Evolutionary conservation across 805 yeast genomes (phyloP).

Genomic region (Wickerhamomyces bisporus): DNA sequence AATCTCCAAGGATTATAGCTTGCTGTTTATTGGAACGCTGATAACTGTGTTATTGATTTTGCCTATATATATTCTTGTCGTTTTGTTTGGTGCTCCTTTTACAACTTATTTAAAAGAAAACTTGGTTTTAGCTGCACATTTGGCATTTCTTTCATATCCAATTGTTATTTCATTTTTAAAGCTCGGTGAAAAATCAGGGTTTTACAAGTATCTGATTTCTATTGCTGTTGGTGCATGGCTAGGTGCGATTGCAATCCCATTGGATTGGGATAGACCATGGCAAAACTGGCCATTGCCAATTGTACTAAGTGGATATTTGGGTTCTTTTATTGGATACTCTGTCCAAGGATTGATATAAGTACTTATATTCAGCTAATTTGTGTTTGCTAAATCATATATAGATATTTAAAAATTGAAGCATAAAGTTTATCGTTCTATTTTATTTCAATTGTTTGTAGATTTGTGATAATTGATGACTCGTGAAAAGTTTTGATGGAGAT

Average conservation of each 20-base stretch:
- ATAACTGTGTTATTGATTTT: conserved; percentile 17
- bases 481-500: conserved; percentile 5
- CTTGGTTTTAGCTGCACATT: conserved; percentile 52
- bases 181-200: conserved; percentile 30
- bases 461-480: conserved; percentile 9
- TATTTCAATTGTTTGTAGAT: conserved; percentile 12
- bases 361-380: no score
- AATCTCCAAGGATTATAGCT: neutral
- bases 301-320: conserved; percentile 69
- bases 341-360: conserved; percentile 30
- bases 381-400: no score
- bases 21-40: conserved; percentile 9
- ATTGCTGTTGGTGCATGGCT: conserved; percentile 74
- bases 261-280: conserved; percentile 98
- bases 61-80: conserved; percentile 32
- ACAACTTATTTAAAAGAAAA: conserved; percentile 49
- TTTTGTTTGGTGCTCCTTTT: conserved; percentile 81
- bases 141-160: conserved; percentile 52
- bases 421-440: no score
- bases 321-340: conserved; percentile 60
- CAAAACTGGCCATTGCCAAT: conserved; percentile 93
- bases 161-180: conserved; percentile 59
- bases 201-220: conserved; percentile 29
- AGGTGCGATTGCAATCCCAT: conserved; percentile 89
- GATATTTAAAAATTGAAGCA: no score